phyloP scores from a whole-genome alignment of 2,329 filamentous ascomycete genomes.

The Alternaria solani region DNA sequence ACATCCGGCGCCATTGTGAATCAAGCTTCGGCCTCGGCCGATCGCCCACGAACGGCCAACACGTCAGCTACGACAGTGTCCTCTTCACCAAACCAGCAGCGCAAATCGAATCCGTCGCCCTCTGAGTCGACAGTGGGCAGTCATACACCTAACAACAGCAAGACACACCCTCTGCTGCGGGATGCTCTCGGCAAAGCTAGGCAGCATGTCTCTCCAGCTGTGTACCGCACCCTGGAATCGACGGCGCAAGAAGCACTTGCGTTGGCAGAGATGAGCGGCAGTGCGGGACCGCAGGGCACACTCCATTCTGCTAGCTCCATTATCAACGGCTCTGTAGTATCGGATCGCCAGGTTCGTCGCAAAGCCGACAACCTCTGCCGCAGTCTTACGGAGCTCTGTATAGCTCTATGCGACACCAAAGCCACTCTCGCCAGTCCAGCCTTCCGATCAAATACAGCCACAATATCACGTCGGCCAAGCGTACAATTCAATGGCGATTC shows the following conservation, averaged over 20 bases:
- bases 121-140: slow-evolving; percentile 55
- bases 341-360: slow-evolving; percentile 84
- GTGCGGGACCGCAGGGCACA: slow-evolving; percentile 68
- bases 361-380: slow-evolving; percentile 94
- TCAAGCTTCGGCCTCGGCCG: slow-evolving; percentile 75
- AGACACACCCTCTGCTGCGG: slow-evolving; percentile 79
- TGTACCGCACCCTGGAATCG: slow-evolving; percentile 81
- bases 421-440: slow-evolving; percentile 41
- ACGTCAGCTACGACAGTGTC: slow-evolving; percentile 92
- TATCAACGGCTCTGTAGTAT: slow-evolving; percentile 65
- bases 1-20: slow-evolving; percentile 75
- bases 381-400: slow-evolving; percentile 88
- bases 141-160: slow-evolving; percentile 61
- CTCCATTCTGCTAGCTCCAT: slow-evolving; percentile 72
- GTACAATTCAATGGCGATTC: slow-evolving; percentile 49
- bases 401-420: slow-evolving; percentile 69
- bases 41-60: slow-evolving; percentile 87
- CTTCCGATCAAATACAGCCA: slow-evolving; percentile 32
- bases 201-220: slow-evolving; percentile 70
- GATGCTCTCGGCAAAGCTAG: slow-evolving; percentile 83
- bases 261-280: slow-evolving; percentile 79
- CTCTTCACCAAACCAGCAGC: slow-evolving; percentile 80
- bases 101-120: slow-evolving; percentile 58
- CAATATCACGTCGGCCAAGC: slow-evolving; percentile 44
- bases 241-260: slow-evolving; percentile 82